Evolutionary conservation across 2,329 filamentous ascomycete species (phyloP).

Genomic region (Dendryphion nanum): DNA sequence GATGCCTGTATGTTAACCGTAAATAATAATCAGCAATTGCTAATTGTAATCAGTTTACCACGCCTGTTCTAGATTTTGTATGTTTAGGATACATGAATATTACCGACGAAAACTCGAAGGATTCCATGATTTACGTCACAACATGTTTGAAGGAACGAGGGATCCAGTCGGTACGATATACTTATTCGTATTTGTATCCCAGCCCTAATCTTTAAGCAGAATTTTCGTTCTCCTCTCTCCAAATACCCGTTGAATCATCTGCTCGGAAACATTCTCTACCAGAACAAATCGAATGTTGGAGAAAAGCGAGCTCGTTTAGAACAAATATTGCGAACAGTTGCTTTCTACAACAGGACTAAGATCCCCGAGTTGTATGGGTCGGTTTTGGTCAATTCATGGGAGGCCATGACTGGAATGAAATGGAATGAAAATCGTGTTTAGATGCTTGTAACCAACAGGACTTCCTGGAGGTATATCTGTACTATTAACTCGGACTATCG

Average conservation of each 20-base stretch:
- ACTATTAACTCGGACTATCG: too few species aligned
- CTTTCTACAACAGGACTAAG: constrained; percentile 9
- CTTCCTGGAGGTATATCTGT: too few species aligned
- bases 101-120: not conserved
- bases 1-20: constrained; percentile 8
- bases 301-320: constrained; percentile 10
- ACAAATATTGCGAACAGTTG: constrained; percentile 9
- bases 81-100: not conserved
- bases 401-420: constrained; percentile 12
- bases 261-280: not conserved
- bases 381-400: constrained; percentile 15
- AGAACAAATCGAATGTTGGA: not conserved
- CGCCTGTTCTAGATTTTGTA: constrained; percentile 3
- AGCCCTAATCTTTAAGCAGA: not conserved
- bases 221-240: not conserved
- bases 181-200: not conserved
- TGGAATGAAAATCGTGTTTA: constrained; percentile 15
- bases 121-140: not conserved
- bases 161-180: not conserved
- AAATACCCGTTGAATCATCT: not conserved
- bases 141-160: not conserved
- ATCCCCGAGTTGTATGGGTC: constrained; percentile 17
- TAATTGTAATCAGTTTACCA: constrained; percentile 1
- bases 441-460: too few species aligned
- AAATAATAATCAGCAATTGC: not conserved